Evolutionary conservation across 2,329 filamentous ascomycete species (phyloP).

Genomic region (Cercospora berteroae): DNA sequence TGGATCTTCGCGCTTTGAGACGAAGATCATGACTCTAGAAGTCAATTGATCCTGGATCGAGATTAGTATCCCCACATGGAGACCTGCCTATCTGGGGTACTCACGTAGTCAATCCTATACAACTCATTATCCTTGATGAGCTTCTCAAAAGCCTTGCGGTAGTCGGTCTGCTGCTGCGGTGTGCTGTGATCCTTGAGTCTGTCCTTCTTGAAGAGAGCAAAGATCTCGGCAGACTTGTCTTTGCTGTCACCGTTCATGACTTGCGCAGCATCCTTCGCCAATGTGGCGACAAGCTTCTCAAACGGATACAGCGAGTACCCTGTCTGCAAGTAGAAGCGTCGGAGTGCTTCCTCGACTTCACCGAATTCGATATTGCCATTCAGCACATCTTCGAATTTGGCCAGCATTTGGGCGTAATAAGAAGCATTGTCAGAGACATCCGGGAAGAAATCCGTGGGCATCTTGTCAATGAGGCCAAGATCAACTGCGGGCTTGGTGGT

Average conservation of each 20-base stretch:
- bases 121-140: constrained; percentile 89
- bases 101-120: constrained; percentile 86
- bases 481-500: constrained; percentile 77
- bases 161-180: constrained; percentile 83
- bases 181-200: constrained; percentile 82
- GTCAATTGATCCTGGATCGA: constrained; percentile 60
- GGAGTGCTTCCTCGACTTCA: constrained; percentile 84
- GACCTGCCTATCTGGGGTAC: constrained; percentile 42
- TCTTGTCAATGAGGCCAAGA: constrained; percentile 78
- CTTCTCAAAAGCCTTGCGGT: constrained; percentile 88
- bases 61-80: constrained; percentile 4
- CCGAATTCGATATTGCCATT: constrained; percentile 76
- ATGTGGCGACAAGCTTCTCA: constrained; percentile 78
- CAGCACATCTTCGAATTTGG: constrained; percentile 83
- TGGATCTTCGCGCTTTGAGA: constrained; percentile 82
- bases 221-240: constrained; percentile 89
- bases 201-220: constrained; percentile 79
- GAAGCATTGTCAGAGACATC: constrained; percentile 62
- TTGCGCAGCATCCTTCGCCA: constrained; percentile 76
- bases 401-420: constrained; percentile 82
- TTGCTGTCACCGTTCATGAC: constrained; percentile 84
- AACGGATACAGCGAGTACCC: constrained; percentile 95
- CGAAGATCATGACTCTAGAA: constrained; percentile 69
- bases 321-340: constrained; percentile 84
- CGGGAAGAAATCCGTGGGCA: constrained; percentile 70